Evolutionary conservation across 1,284 basidiomycete genomes (phyloP).

Genomic region (Puccinia novopanici): DNA sequence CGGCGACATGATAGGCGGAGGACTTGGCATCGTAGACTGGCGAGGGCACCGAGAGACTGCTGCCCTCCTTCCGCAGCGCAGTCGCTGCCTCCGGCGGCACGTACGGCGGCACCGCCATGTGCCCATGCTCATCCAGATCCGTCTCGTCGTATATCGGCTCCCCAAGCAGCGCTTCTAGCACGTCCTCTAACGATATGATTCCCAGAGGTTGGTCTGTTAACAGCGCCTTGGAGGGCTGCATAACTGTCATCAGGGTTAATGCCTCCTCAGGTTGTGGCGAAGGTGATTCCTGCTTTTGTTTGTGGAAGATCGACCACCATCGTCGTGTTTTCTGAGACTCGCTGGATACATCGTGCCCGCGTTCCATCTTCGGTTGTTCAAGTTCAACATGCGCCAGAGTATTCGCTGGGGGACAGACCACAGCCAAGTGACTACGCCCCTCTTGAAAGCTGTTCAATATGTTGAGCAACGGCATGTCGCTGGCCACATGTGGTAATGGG

Average conservation of each 20-base stretch:
- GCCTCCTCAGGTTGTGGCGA: neutral
- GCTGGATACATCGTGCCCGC: conserved; percentile 54
- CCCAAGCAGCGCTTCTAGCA: conserved; percentile 86
- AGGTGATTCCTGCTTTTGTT: conserved; percentile 63
- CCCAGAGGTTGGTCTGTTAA: conserved; percentile 67
- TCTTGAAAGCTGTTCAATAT: conserved; percentile 89
- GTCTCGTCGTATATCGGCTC: conserved; percentile 83
- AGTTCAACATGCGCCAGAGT: conserved; percentile 60
- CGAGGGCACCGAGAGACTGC: neutral
- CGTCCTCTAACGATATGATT: conserved; percentile 89
- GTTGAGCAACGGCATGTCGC: conserved; percentile 79
- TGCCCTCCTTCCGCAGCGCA: conserved; percentile 4
- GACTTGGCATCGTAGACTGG: neutral
- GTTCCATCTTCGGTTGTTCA: conserved; percentile 58
- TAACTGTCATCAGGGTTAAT: neutral
- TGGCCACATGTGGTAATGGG: conserved; percentile 79
- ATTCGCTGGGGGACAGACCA: conserved; percentile 65
- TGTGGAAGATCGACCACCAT: conserved; percentile 63
- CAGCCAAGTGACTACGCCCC: conserved; percentile 85
- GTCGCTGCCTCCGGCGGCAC: conserved; percentile 39
- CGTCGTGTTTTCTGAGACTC: conserved; percentile 60
- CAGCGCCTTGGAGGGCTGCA: conserved; percentile 56
- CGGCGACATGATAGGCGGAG: neutral
- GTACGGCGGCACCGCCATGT: conserved; percentile 39
- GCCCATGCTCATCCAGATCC: conserved; percentile 30